These are phyloP conservation scores for Helotiales sp. DNA, from an alignment of 2,329 filamentous ascomycete genomes.

Conservation along the genomic window DNA sequence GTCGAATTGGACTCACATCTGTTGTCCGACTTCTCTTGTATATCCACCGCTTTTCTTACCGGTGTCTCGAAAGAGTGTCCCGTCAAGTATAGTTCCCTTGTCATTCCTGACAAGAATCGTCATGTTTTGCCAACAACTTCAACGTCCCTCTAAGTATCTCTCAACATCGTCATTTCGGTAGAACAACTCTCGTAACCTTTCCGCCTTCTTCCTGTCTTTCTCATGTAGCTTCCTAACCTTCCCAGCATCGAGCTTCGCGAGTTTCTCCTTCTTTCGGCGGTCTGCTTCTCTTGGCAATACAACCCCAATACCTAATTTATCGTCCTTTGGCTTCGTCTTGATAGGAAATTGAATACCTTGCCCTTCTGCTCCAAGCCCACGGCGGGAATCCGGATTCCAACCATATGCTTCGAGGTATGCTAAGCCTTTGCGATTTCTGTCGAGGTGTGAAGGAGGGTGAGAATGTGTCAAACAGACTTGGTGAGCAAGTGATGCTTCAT, in stretches of 20 bases:
- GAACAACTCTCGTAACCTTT: conserved; percentile 68
- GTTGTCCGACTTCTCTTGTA: no score
- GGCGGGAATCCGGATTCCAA: conserved; percentile 72
- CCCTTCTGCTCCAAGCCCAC: conserved; percentile 69
- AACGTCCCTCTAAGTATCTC: conserved; percentile 50
- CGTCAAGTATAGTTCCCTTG: not conserved
- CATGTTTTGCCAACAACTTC: not conserved
- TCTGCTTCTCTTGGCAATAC: conserved; percentile 38
- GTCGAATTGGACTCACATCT: no score
- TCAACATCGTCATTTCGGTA: conserved; percentile 76
- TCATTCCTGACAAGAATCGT: not conserved
- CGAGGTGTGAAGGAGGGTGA: conserved; percentile 70
- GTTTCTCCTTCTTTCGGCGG: conserved; percentile 42
- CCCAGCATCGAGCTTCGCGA: conserved; percentile 65
- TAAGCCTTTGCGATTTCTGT: conserved; percentile 70
- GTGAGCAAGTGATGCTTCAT: conserved; percentile 67
- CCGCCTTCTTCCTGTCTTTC: conserved; percentile 61
- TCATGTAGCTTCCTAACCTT: conserved; percentile 62
- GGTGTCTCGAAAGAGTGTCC: no score
- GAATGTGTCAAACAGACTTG: conserved; percentile 70
- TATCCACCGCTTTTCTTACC: no score
- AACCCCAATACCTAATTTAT: conserved; percentile 72
- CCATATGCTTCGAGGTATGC: conserved; percentile 65
- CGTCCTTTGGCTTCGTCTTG: conserved; percentile 67
- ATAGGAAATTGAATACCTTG: conserved; percentile 75